Conservation (phyloP, 2,329 filamentous ascomycete species). For the Talaromyces albobiverticillius region DNA sequence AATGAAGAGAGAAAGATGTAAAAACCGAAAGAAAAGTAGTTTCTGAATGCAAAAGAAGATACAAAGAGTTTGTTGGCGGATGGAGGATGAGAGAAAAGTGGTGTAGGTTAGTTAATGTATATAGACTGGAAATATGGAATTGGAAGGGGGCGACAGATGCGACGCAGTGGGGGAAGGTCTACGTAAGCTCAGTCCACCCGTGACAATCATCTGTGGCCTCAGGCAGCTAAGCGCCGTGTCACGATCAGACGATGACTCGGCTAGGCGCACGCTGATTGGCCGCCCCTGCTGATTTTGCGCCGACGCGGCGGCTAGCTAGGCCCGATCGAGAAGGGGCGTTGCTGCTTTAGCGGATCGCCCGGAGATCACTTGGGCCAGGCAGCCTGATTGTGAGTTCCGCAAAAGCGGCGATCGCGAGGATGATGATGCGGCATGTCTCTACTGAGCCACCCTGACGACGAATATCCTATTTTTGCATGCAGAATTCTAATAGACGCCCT, state of each 20-base stretch:
- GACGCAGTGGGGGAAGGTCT: conserved; percentile 1
- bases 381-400: background rate
- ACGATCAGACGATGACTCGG: too few species aligned
- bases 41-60: too few species aligned
- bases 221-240: background rate
- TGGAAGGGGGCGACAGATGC: conserved; percentile 7
- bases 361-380: background rate
- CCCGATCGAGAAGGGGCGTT: too few species aligned
- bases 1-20: background rate
- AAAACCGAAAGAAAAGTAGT: background rate
- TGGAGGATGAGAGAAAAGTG: background rate
- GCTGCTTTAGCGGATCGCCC: background rate
- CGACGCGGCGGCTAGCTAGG: background rate
- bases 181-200: conserved; percentile 10
- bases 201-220: too few species aligned
- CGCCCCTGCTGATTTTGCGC: background rate
- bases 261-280: background rate
- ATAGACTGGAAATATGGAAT: background rate
- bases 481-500: too few species aligned
- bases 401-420: conserved; percentile 1
- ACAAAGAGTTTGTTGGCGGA: too few species aligned
- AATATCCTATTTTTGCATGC: too few species aligned
- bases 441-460: conserved; percentile 3
- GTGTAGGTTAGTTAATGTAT: background rate
- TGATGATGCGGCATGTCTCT: conserved; percentile 1